phyloP scores from a whole-genome alignment of 1,284 basidiomycete genomes.

The Leccinum pallidistipes region DNA sequence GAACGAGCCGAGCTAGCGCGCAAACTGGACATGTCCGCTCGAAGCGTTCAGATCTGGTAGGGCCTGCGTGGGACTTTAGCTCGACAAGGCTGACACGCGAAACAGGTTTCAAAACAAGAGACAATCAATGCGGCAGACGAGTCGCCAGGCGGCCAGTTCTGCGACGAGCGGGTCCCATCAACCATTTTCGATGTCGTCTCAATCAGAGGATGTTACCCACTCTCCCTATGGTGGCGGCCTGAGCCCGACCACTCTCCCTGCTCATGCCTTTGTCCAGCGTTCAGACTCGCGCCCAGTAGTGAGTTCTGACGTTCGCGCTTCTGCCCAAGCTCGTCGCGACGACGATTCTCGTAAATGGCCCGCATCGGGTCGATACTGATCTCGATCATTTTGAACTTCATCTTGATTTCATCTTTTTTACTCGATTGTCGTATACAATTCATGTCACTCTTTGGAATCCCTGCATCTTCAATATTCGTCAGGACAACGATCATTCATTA shows the following conservation, averaged over 20 bases:
- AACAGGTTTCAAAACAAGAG: slow-evolving; percentile 83
- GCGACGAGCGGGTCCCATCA: slow-evolving; percentile 47
- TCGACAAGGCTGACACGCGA: slow-evolving; percentile 22
- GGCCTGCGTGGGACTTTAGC: slow-evolving; percentile 23
- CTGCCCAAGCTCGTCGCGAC: slow-evolving; percentile 37
- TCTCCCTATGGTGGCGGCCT: slow-evolving; percentile 36
- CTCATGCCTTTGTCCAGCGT: slow-evolving; percentile 39
- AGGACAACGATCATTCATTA: slow-evolving; percentile 42
- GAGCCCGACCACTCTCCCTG: slow-evolving; percentile 37
- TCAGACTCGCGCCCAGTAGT: slow-evolving; percentile 39
- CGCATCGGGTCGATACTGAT: slow-evolving; percentile 43
- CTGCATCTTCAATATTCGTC: slow-evolving; percentile 34
- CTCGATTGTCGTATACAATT: slow-evolving; percentile 36
- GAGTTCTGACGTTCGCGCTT: slow-evolving; percentile 34
- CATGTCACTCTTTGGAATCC: slow-evolving; percentile 38
- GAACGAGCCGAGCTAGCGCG: slow-evolving; percentile 76
- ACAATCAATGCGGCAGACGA: slow-evolving; percentile 75
- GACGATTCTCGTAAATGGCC: slow-evolving; percentile 50
- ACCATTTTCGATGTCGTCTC: slow-evolving; percentile 48
- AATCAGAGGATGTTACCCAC: slow-evolving; percentile 36
- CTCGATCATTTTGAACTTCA: slow-evolving; percentile 37
- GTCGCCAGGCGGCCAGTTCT: slow-evolving; percentile 56
- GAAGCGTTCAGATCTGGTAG: slow-evolving; percentile 85
- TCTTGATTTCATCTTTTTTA: slow-evolving; percentile 39
- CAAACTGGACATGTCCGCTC: slow-evolving; percentile 75